Evolutionary conservation across 768 basidiomycete genomes (phyloP).

Genomic region (Scleroderma bovista): DNA sequence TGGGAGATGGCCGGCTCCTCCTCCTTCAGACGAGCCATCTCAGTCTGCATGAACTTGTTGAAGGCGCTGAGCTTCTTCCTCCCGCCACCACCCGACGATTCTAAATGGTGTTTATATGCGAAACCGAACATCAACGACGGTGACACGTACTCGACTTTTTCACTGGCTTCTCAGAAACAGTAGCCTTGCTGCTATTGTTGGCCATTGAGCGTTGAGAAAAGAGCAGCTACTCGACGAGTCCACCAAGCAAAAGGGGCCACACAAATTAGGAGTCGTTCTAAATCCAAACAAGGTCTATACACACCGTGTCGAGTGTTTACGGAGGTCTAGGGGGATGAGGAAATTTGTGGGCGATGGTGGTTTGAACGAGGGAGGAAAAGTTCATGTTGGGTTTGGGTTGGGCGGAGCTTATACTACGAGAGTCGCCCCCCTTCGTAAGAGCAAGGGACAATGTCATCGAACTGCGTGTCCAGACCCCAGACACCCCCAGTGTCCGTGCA

Average conservation of each 20-base stretch:
- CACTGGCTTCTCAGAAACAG: constrained; percentile 40
- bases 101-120: constrained; percentile 23
- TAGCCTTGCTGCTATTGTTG: constrained; percentile 34
- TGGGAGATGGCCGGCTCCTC: constrained; percentile 66
- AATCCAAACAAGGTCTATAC: neutral
- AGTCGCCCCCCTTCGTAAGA: constrained; percentile 13
- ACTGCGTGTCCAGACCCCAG: neutral
- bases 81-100: constrained; percentile 45
- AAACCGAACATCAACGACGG: constrained; percentile 10
- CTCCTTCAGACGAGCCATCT: constrained; percentile 76
- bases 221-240: constrained; percentile 15
- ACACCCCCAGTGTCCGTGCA: neutral
- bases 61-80: constrained; percentile 65
- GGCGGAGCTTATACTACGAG: constrained; percentile 54
- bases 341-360: constrained; percentile 29
- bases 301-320: constrained; percentile 10
- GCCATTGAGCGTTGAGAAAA: constrained; percentile 33
- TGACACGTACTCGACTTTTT: constrained; percentile 48
- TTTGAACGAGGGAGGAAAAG: constrained; percentile 38
- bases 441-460: neutral
- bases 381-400: constrained; percentile 46
- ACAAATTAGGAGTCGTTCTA: constrained; percentile 7
- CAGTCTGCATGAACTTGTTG: constrained; percentile 77
- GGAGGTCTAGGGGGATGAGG: constrained; percentile 5
- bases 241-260: constrained; percentile 27